Evolutionary conservation across 2,329 filamentous ascomycete genomes (phyloP).

Genomic region (Dothideomycetes sp.): DNA sequence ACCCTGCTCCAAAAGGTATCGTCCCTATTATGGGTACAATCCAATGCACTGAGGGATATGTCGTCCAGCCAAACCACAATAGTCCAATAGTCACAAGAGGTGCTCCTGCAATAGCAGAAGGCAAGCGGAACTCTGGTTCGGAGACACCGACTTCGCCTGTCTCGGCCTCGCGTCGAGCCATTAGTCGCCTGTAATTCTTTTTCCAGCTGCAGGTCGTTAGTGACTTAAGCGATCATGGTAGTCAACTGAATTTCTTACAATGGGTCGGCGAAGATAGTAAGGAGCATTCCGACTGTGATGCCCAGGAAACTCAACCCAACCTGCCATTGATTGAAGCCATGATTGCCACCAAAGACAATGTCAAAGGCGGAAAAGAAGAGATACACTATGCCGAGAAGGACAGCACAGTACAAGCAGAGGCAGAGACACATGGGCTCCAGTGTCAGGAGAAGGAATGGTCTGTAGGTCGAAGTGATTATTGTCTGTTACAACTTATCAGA

Average conservation of each 20-base stretch:
- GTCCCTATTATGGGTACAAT: conserved; percentile 3
- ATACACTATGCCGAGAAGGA: neutral
- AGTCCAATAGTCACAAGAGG: neutral
- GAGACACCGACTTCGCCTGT: neutral
- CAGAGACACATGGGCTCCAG: neutral
- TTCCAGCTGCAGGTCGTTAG: no score
- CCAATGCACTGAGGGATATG: conserved; percentile 1
- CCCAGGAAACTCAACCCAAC: neutral
- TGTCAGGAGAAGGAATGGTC: neutral
- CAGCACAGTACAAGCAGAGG: neutral
- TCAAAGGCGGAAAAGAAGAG: neutral
- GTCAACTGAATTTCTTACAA: no score
- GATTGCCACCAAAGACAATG: neutral
- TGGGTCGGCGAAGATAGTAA: neutral
- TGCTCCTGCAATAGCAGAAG: neutral
- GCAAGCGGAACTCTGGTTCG: neutral
- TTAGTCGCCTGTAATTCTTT: neutral
- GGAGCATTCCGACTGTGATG: neutral
- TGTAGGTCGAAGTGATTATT: neutral
- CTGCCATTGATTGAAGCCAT: neutral
- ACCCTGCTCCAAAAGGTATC: neutral
- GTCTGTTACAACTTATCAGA: neutral
- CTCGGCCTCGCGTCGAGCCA: neutral
- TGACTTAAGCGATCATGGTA: no score
- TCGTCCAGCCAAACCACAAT: conserved; percentile 12